These are phyloP conservation scores for Monosporozyma yasuniensis DNA, from an alignment of 805 yeast species.

Conservation along the genomic window DNA sequence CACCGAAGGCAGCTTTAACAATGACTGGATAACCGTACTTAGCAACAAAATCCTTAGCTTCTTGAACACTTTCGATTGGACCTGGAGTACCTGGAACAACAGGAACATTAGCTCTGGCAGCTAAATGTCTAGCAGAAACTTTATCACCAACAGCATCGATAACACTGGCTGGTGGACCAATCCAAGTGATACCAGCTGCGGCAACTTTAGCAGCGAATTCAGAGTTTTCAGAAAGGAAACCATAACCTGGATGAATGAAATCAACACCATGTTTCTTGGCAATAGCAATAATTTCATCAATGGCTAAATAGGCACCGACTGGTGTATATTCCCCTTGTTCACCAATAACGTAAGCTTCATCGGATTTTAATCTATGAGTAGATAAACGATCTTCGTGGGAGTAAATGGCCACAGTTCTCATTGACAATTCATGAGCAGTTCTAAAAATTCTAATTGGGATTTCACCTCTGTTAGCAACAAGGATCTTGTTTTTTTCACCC, in stretches of 20 bases:
- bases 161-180: slow-evolving; percentile 82
- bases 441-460: slow-evolving; percentile 85
- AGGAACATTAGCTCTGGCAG: slow-evolving; percentile 75
- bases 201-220: slow-evolving; percentile 89
- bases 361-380: slow-evolving; percentile 91
- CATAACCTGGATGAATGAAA: slow-evolving; percentile 92
- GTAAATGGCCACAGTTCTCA: slow-evolving; percentile 95
- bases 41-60: slow-evolving; percentile 72
- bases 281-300: slow-evolving; percentile 85
- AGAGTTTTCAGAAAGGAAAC: slow-evolving; percentile 82
- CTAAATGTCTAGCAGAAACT: slow-evolving; percentile 86
- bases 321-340: slow-evolving; percentile 84
- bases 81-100: slow-evolving; percentile 98
- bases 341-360: slow-evolving; percentile 89
- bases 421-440: slow-evolving; percentile 93
- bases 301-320: slow-evolving; percentile 90
- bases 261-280: slow-evolving; percentile 71
- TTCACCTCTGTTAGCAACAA: slow-evolving; percentile 81
- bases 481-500: slow-evolving; percentile 44
- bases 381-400: slow-evolving; percentile 92
- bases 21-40: slow-evolving; percentile 92
- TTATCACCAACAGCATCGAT: slow-evolving; percentile 96
- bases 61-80: slow-evolving; percentile 72
- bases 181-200: slow-evolving; percentile 87
- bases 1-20: slow-evolving; percentile 98